Evolutionary conservation across 2,329 filamentous ascomycete genomes (phyloP).

Genomic region (Microsporum audouinii): DNA sequence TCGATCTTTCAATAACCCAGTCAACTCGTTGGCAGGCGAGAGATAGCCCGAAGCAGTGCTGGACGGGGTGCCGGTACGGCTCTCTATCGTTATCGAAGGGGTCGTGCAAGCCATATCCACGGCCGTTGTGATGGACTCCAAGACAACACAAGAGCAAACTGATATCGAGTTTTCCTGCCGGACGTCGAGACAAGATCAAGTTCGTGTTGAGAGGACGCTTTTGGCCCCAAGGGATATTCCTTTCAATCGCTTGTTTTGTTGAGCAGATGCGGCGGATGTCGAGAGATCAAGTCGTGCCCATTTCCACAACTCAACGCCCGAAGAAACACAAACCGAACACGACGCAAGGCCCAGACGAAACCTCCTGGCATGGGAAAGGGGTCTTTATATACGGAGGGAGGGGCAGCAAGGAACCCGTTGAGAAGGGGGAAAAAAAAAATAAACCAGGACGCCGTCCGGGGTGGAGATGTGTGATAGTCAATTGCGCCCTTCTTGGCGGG

Average conservation of each 20-base stretch:
- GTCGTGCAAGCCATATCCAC: constrained; percentile 29
- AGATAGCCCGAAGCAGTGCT: constrained; percentile 18
- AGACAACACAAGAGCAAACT: neutral
- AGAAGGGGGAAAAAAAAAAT: neutral
- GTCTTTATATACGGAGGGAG: neutral
- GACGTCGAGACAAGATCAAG: neutral
- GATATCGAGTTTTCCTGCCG: neutral
- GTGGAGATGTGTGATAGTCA: neutral
- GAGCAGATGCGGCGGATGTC: neutral
- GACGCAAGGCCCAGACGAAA: neutral
- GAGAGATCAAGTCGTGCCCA: neutral
- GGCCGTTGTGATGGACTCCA: neutral
- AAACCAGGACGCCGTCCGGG: neutral
- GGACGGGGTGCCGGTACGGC: constrained; percentile 17
- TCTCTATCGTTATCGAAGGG: constrained; percentile 31
- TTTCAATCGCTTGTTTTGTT: neutral
- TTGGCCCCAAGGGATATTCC: neutral
- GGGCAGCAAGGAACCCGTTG: neutral
- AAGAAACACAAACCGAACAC: neutral
- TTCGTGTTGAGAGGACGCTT: neutral
- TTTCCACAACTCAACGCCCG: neutral
- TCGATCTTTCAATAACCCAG: constrained; percentile 28
- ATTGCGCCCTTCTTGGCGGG: neutral
- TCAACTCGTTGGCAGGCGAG: constrained; percentile 24
- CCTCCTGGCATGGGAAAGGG: neutral